Evolutionary conservation across 306 rosid species (phyloP), one percentile per base, ranked within the genome.

Genomic region (Parietaria judaica): DNA sequence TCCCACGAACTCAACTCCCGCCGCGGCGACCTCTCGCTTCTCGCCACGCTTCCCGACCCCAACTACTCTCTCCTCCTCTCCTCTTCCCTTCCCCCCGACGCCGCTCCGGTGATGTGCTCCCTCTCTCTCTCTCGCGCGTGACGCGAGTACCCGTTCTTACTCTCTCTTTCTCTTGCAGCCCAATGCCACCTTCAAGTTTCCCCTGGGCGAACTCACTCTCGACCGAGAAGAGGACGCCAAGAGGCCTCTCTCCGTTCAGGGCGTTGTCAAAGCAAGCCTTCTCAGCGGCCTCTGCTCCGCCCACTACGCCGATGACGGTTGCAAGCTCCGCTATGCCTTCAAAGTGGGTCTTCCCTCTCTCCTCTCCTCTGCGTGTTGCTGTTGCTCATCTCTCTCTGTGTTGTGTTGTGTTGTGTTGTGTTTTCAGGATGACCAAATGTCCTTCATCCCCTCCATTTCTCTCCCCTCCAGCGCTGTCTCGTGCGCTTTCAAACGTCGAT

Each of bases 381-480:
- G 14, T 55, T 54, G 8, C 13, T 59, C 53, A 67, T 47, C 47
- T 23, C 70, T 76, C 63, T 66, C 69, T 60, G 57, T 61, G 15
- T 51, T 23, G 31, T 23, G 31, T 23, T 23, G 31, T 23, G 31
- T 23, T 23, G 31, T 23, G 11, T 15, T 4, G 7, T 34, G 10
- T 5, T 65, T 81, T 79, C 85, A 91, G 98, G 98, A 92, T 51
- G 94, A 84, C 8, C 81, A 84, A 77, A 46, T 92, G 81, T 78
- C 98, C 49, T 82, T 88, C 77, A 85, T 88, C 67, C 98, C 98
- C 16, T 36, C 72, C 54, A 15, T 92, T 45, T 80, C 83, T 37
- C 78, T 88, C 53, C 95, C 98, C 54, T 92, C 96, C 39, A 92
- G 88, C 82, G 86, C 88, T 35, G 41, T 86, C 12, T 80, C 98